These are phyloP conservation scores for Volvariella volvacea DNA, from an alignment of 1,284 basidiomycete genomes.

Conservation along the genomic window DNA sequence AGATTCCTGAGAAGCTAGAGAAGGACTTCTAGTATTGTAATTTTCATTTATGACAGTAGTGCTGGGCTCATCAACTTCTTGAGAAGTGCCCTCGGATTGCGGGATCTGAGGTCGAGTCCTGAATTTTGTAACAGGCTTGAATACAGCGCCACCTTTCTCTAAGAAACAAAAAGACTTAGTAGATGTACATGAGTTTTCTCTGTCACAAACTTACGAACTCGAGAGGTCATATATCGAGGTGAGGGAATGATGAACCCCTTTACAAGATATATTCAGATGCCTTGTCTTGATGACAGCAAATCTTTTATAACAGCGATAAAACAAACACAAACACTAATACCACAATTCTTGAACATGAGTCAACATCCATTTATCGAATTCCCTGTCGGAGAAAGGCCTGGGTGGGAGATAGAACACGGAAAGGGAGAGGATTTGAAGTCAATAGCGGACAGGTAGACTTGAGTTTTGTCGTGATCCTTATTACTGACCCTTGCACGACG, in stretches of 20 bases:
- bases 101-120: conserved; percentile 28
- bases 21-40: no score
- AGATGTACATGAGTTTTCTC: neutral
- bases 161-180: neutral
- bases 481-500: conserved; percentile 10
- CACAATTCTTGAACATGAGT: conserved; percentile 2
- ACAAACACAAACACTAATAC: conserved; percentile 7
- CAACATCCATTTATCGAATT: conserved; percentile 25
- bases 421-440: conserved; percentile 34
- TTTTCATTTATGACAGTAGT: no score
- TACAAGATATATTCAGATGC: no score
- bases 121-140: conserved; percentile 56
- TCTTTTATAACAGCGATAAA: conserved; percentile 1
- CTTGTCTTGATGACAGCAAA: conserved; percentile 4
- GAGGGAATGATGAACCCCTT: neutral
- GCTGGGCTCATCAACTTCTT: no score
- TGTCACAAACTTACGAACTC: conserved; percentile 55
- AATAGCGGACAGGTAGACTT: conserved; percentile 48
- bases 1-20: conserved; percentile 8
- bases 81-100: no score
- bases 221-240: conserved; percentile 51
- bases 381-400: conserved; percentile 46
- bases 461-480: neutral
- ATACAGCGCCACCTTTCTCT: conserved; percentile 71
- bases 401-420: conserved; percentile 47